phyloP scores from a whole-genome alignment of 2,329 filamentous ascomycete species.

The Aureobasidium sp. region DNA sequence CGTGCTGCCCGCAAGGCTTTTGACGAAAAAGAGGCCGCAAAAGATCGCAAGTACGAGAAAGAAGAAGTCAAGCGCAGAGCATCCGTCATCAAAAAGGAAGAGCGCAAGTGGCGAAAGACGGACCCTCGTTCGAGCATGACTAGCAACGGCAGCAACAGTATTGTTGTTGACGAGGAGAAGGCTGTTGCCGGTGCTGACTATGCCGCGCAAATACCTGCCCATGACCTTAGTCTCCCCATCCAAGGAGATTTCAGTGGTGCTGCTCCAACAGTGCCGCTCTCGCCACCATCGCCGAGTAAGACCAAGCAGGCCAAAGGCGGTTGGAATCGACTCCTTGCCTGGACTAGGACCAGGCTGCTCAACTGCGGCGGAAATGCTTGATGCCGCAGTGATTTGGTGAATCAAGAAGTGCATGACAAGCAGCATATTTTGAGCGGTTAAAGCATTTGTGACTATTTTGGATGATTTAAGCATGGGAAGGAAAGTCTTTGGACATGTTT shows the following conservation, averaged over 20 bases:
- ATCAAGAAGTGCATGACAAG: not conserved
- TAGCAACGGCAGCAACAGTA: slow-evolving; percentile 17
- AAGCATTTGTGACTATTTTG: not conserved
- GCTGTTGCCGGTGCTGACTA: slow-evolving; percentile 31
- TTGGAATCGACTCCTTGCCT: slow-evolving; percentile 51
- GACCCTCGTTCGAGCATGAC: slow-evolving; percentile 27
- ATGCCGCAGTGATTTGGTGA: not conserved
- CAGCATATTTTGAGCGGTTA: not conserved
- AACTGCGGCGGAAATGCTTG: slow-evolving; percentile 33
- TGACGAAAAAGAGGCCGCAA: slow-evolving; percentile 52
- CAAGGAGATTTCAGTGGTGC: slow-evolving; percentile 24
- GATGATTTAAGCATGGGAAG: not conserved
- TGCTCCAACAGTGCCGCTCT: slow-evolving; percentile 24
- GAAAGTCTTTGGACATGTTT: not conserved
- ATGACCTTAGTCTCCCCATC: slow-evolving; percentile 27
- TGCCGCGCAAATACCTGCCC: slow-evolving; percentile 30
- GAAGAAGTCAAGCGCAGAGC: slow-evolving; percentile 42
- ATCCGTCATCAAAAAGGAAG: slow-evolving; percentile 38
- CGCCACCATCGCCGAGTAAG: slow-evolving; percentile 21
- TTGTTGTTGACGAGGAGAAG: slow-evolving; percentile 17
- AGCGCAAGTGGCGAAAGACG: slow-evolving; percentile 35
- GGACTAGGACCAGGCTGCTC: slow-evolving; percentile 49
- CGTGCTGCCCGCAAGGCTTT: slow-evolving; percentile 51
- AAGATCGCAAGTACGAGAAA: slow-evolving; percentile 47
- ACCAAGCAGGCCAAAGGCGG: slow-evolving; percentile 33